A percentile compares a stretch with the other conserved stretches of the same genome.
These are phyloP conservation scores for Lactifluus hygrophoroides DNA, from an alignment of 768 basidiomycete genomes.

Conservation along the genomic window DNA sequence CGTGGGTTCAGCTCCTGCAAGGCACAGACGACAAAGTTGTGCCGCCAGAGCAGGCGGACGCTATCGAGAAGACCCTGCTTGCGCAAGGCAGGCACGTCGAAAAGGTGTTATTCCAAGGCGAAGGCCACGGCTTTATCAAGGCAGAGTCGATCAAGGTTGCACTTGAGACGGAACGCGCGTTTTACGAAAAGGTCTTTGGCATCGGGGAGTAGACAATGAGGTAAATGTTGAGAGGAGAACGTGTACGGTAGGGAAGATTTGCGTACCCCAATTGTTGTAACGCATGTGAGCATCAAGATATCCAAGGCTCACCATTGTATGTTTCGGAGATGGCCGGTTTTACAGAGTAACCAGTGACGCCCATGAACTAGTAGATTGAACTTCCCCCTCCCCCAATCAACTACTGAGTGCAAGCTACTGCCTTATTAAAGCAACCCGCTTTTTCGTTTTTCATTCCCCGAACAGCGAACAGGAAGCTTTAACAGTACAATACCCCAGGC, in stretches of 20 bases:
- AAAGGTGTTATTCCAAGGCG: constrained; percentile 53
- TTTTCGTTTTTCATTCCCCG: no score
- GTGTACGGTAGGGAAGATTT: not conserved
- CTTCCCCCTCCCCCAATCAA: no score
- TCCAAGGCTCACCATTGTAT: no score
- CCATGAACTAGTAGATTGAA: no score
- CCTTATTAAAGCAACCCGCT: no score
- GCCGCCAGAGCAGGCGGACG: constrained; percentile 56
- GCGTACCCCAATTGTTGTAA: not conserved
- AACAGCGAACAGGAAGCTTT: no score
- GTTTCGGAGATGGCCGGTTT: no score
- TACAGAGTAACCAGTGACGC: no score
- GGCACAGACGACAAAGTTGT: not conserved
- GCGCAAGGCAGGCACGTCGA: constrained; percentile 43
- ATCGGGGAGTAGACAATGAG: no score
- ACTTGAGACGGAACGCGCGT: constrained; percentile 43
- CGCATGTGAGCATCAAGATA: no score
- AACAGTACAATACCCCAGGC: no score
- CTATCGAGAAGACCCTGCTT: not conserved
- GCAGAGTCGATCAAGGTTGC: constrained; percentile 47
- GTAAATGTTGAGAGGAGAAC: not conserved
- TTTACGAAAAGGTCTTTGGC: constrained; percentile 41
- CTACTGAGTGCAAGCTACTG: no score
- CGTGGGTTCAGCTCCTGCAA: not conserved
- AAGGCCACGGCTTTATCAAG: constrained; percentile 58